Evolutionary conservation across 176 grass and related monocot species (phyloP).

Genomic region (Triticum aestivum): DNA sequence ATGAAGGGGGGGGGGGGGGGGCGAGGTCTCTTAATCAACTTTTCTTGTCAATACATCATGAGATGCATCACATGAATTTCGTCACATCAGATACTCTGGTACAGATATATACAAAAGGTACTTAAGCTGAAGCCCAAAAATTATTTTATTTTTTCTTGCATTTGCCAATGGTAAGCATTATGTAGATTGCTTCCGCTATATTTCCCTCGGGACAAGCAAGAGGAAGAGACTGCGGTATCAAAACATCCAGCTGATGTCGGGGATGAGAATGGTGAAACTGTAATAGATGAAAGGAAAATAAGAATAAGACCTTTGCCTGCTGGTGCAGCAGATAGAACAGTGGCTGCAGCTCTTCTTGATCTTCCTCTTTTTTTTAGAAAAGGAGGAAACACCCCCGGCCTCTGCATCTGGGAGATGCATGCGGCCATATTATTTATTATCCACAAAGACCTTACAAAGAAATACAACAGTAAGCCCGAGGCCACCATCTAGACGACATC

Average conservation of each 20-base stretch:
- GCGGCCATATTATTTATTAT: too few species aligned
- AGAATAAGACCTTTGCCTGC: slow-evolving; percentile 89
- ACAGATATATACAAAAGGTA: slow-evolving; percentile 98
- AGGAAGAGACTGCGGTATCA: slow-evolving; percentile 77
- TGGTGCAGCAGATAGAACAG: slow-evolving; percentile 56
- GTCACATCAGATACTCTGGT: slow-evolving; percentile 32
- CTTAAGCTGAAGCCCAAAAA: slow-evolving; percentile 6
- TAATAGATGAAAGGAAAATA: slow-evolving; percentile 98
- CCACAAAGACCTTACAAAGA: too few species aligned
- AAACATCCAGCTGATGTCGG: slow-evolving; percentile 98
- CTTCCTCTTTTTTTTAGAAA: slow-evolving; percentile 31
- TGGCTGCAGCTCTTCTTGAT: slow-evolving; percentile 28
- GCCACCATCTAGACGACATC: too few species aligned
- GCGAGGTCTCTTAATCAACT: too few species aligned
- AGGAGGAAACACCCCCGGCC: too few species aligned
- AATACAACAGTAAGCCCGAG: too few species aligned
- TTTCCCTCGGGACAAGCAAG: slow-evolving; percentile 90
- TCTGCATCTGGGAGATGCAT: too few species aligned
- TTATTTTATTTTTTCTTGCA: slow-evolving; percentile 8
- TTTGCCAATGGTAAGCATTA: slow-evolving; percentile 12
- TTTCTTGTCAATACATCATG: too few species aligned
- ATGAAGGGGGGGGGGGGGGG: too few species aligned
- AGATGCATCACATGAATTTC: too few species aligned
- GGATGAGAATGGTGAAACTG: slow-evolving; percentile 94
- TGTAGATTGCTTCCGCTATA: slow-evolving; percentile 93